These are phyloP conservation scores for Erigeron canadensis DNA, from an alignment of 129 eudicot species.

Conservation along the genomic window DNA sequence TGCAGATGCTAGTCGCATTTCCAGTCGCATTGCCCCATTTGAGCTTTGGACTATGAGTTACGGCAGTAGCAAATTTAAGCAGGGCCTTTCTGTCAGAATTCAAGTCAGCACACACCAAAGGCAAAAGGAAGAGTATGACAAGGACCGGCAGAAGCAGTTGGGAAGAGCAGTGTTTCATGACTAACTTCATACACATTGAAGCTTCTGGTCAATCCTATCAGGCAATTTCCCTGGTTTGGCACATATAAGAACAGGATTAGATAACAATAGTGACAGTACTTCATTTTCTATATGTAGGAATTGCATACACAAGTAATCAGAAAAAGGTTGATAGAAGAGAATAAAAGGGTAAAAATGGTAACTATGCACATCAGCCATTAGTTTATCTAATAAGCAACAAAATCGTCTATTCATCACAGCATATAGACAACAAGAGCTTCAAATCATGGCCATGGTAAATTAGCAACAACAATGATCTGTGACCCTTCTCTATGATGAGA, in stretches of 20 bases:
- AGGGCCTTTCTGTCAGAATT: slow-evolving; percentile 64
- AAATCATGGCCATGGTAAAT: too few species aligned
- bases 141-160: slow-evolving; percentile 30
- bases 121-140: slow-evolving; percentile 44
- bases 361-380: neutral
- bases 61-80: slow-evolving; percentile 52
- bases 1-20: slow-evolving; percentile 45
- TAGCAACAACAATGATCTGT: too few species aligned
- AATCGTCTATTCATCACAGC: neutral
- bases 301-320: neutral
- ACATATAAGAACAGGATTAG: slow-evolving; percentile 14
- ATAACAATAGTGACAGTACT: slow-evolving; percentile 5
- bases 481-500: neutral
- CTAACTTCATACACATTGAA: slow-evolving; percentile 19
- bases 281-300: neutral
- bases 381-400: neutral
- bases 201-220: slow-evolving; percentile 8
- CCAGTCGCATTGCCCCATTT: slow-evolving; percentile 47
- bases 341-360: neutral
- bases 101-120: slow-evolving; percentile 43
- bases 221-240: slow-evolving; percentile 30
- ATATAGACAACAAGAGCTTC: too few species aligned
- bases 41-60: slow-evolving; percentile 69
- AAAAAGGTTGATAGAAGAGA: neutral
- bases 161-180: slow-evolving; percentile 41